Evolutionary conservation across 2,329 filamentous ascomycete species (phyloP), one percentile per base, ranked within the genome.

Genomic region (Cadophora luteo-olivacea): DNA sequence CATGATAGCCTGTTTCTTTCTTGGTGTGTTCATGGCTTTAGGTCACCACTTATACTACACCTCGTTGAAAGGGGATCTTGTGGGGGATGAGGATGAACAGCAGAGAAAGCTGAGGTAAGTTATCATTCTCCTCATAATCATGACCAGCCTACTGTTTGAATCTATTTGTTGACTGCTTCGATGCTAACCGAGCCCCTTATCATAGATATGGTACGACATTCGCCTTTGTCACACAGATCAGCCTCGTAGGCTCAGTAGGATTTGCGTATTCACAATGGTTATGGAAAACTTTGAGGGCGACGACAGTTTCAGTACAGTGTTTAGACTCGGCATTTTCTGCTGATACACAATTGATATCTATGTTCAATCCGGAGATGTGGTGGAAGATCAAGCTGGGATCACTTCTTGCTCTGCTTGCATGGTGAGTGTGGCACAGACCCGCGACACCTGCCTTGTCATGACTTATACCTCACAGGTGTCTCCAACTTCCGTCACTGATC

Each of bases 211-310:
- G 71, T 51, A 70, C 64, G 9, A 64, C 63, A 8, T 67, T 69
- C 45, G 65, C 70, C n/a, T 68, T 65, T 29, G 55, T 69, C 22
- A 60, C 67, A 7, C 68, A 73, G 33, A 48, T 69, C 11, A 64
- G 65, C 38, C 64, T 72, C 6, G 65, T 63, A 0, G 62, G 61
- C 22, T 72, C 71, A 6, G 64, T 67, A 12, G 65, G 65, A 19
- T 64, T 68, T 45, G 68, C 67, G 19, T 73, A 66, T 52, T 68
- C 67, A n/a, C 68, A 70, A 38, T 70, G 64, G 60, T 48, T 73
- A n/a, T 73, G 68, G 66, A 66, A 69, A 24, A 68, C 63, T 9
- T 33, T 72, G 9, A 68, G 67, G 38, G 58, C 52, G 24, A 69
- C 57, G 4, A 67, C 61, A 36, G 55, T 72, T 19, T 66, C 69